Base-by-base conservation (phyloP, 176 grass and related monocot species). In the Saccharum officinarum region DNA sequence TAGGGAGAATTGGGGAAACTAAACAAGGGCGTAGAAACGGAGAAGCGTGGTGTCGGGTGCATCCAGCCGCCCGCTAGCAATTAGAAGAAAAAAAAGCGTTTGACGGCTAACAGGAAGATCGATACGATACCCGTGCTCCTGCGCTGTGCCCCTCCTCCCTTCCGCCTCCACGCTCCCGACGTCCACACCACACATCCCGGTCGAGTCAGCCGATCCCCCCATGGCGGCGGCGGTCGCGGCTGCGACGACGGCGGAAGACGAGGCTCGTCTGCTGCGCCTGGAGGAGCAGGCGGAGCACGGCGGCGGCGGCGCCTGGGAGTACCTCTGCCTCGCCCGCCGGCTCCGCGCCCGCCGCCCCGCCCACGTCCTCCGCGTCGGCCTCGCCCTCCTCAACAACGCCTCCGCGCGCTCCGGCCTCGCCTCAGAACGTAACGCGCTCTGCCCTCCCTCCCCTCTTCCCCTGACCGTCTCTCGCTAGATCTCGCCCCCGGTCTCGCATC, bases 291-390 rank as follows among this genome's bases (percentile, higher is more conserved):
- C 89, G 42, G 84, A 88, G 59, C 85, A 94, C 84, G 93, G 93
- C 76, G 97, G 97, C n/a, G 97, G 93, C n/a, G 92, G 97, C 22
- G 84, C 86, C 36, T 99, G 97, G 93, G 97, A 99, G 47, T 99
- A 94, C 86, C 88, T 99, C 70, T 96, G 81, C 82, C 97, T 99
- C 77, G 97, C 92, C 46, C 92, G 93, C 81, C 86, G 89, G 59
- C 93, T 99, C 78, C 94, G 87, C 60, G 88, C 52, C n/a, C 97
- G 93, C 81, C 93, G 97, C 71, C 79, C 97, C 64, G 86, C 76
- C 82, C 85, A 83, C 75, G 97, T 99, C 77, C 93, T 99, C 33
- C 87, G 88, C 64, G 63, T 95, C 65, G 93, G 97, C 22, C 92
- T 99, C 88, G 60, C 81, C 79, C 49, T 99, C 33, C 89, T 99